phyloP scores from a whole-genome alignment of 352 stramenopile species.

The Globisporangium radiosum region DNA sequence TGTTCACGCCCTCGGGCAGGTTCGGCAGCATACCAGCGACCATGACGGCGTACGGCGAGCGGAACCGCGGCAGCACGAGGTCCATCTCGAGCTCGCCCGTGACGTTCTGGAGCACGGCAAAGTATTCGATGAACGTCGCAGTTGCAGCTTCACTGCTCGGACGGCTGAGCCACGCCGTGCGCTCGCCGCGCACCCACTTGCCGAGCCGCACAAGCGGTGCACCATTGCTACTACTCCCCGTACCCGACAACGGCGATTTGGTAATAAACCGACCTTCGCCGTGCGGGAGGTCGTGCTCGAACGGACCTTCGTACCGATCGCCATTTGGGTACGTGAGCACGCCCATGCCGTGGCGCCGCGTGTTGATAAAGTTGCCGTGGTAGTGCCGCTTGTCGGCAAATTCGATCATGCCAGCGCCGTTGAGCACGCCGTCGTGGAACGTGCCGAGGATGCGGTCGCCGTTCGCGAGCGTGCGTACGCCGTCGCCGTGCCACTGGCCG shows the following conservation, averaged over 20 bases:
- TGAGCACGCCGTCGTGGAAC: conserved; percentile 54
- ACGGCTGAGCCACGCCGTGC: conserved; percentile 57
- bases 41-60: conserved; percentile 75
- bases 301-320: conserved; percentile 88
- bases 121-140: conserved; percentile 72
- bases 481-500: conserved; percentile 67
- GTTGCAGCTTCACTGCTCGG: conserved; percentile 67
- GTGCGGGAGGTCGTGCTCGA: conserved; percentile 77
- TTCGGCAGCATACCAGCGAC: conserved; percentile 63
- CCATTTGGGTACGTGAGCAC: conserved; percentile 82
- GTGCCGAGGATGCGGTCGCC: conserved; percentile 54
- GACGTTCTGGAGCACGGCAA: conserved; percentile 33
- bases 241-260: conserved; percentile 7
- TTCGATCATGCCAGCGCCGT: conserved; percentile 46
- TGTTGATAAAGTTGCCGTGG: conserved; percentile 46
- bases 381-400: conserved; percentile 74
- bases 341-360: conserved; percentile 66
- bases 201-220: conserved; percentile 61
- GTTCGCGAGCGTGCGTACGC: conserved; percentile 47
- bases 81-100: conserved; percentile 58
- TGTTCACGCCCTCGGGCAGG: conserved; percentile 65
- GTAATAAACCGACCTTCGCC: conserved; percentile 72
- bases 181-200: conserved; percentile 57
- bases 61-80: conserved; percentile 57
- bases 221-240: conserved; percentile 15